A percentile compares a stretch with the other conserved stretches of the same genome.
These are phyloP conservation scores for Phytopythium boreale DNA, from an alignment of 352 stramenopile species.

Conservation along the genomic window DNA sequence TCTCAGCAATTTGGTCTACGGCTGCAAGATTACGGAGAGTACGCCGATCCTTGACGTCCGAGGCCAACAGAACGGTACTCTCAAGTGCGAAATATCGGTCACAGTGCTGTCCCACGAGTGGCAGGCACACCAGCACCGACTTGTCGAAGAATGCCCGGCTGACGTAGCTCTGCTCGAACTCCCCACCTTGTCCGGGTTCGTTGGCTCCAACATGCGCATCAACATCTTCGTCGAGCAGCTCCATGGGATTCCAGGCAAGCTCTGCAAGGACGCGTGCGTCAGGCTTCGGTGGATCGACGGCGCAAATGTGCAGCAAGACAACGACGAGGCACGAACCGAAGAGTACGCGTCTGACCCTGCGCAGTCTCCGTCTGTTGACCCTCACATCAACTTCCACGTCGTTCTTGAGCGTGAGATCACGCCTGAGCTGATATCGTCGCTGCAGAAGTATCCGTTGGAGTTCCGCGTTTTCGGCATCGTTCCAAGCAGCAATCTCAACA, in stretches of 20 bases:
- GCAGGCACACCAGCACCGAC: conserved; percentile 58
- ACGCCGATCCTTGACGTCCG: conserved; percentile 57
- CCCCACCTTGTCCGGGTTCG: conserved; percentile 38
- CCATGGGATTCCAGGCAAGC: conserved; percentile 59
- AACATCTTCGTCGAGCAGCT: conserved; percentile 51
- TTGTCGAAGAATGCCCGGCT: conserved; percentile 56
- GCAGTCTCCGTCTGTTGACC: conserved; percentile 46
- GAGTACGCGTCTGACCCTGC: conserved; percentile 49
- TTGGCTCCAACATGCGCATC: conserved; percentile 54
- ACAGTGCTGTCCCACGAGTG: conserved; percentile 72
- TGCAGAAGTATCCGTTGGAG: conserved; percentile 49
- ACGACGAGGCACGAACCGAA: conserved; percentile 10
- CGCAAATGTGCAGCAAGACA: background rate
- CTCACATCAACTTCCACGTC: conserved; percentile 52
- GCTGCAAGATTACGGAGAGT: conserved; percentile 54
- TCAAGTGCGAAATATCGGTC: conserved; percentile 62
- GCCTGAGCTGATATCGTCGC: conserved; percentile 35
- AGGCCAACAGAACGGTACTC: conserved; percentile 29
- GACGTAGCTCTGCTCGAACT: conserved; percentile 34
- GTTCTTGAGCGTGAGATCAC: conserved; percentile 57
- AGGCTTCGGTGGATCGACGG: conserved; percentile 43
- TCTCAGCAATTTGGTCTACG: conserved; percentile 55
- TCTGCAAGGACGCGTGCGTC: conserved; percentile 70
- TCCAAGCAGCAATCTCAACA: conserved; percentile 72
- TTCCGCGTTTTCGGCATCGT: conserved; percentile 67